Base-by-base conservation (phyloP, 371 early-diverging fungal species). In the Mortierella sp. region DNA sequence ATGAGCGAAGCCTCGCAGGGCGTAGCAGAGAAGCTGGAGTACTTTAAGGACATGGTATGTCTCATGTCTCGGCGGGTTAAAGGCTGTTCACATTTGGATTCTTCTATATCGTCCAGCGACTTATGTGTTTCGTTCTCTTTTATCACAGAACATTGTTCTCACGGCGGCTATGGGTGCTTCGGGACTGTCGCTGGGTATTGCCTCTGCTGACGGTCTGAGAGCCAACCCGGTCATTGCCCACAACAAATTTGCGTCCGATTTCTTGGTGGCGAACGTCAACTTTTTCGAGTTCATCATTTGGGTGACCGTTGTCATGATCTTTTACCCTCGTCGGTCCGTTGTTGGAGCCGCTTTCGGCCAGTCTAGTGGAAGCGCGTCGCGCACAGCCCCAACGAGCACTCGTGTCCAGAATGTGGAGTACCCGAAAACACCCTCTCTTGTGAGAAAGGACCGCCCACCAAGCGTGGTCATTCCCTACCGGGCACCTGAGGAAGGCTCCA, bases 1-100 rank as follows among this genome's bases (percentile, higher is more conserved):
- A 34, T 68, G 19, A 68, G 31, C 14, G 68, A 68, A 23, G 42
- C 42, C 30, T 51, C 68, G 4, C 41, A 38, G 39, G 39, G 52
- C 13, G 68, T 68, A 24, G 58, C 43, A 19, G 57, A 55, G 46
- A 61, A 61, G 23, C 62, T 68, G 10, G 68, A 68, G 52, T 68
- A 68, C 53, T 68, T 68, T 31, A 68, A 61, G 62, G 68, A 68
- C 30, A 61, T 68, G 68, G 68, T 68, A 61, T 8, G 41, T 23
- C 18, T 18, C 16, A 13, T 10, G 24, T 39, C 39, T 14, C 8
- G 39, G 14, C 39, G 14, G 51, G 28, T 13, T 51, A 34, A 6
- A 27, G 19, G 16, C 3, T 57, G 13, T 24, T 63, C n/a, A 47
- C 39, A 10, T 18, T 52, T 58, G n/a, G 43, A 10, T 41, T 19